phyloP scores from a whole-genome alignment of 2,329 filamentous ascomycete species.

The Calonectria leucothoes region DNA sequence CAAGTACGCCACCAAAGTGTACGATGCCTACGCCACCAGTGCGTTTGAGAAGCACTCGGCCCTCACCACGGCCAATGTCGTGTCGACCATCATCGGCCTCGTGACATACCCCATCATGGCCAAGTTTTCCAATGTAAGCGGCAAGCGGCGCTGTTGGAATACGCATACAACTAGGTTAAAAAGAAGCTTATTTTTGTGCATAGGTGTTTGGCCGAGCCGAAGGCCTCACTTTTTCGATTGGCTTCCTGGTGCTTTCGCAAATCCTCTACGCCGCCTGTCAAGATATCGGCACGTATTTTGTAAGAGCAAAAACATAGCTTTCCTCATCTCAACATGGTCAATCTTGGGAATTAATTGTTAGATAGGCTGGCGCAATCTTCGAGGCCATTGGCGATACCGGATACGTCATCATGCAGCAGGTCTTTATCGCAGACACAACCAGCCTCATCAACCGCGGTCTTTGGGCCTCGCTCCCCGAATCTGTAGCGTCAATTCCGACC shows the following conservation, averaged over 20 bases:
- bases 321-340: not conserved
- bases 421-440: conserved; percentile 73
- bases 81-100: conserved; percentile 60
- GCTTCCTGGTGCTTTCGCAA: conserved; percentile 55
- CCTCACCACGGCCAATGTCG: conserved; percentile 59
- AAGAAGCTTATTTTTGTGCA: not conserved
- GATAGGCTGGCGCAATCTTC: conserved; percentile 49
- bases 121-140: conserved; percentile 63
- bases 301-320: conserved; percentile 16
- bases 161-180: not conserved
- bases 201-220: conserved; percentile 67
- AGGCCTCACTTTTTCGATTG: conserved; percentile 56
- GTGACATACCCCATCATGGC: conserved; percentile 70
- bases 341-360: not conserved
- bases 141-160: not conserved
- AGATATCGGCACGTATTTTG: conserved; percentile 65
- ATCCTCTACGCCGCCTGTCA: conserved; percentile 68
- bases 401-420: conserved; percentile 48
- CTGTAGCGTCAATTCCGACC: conserved; percentile 46
- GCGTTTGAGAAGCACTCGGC: conserved; percentile 61
- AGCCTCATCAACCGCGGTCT: conserved; percentile 70
- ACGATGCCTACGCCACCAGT: conserved; percentile 48
- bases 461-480: conserved; percentile 68
- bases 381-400: conserved; percentile 29
- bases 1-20: conserved; percentile 46